Conservation (phyloP, 2,329 filamentous ascomycete genomes). For the Sphaerulina vaccinii region DNA sequence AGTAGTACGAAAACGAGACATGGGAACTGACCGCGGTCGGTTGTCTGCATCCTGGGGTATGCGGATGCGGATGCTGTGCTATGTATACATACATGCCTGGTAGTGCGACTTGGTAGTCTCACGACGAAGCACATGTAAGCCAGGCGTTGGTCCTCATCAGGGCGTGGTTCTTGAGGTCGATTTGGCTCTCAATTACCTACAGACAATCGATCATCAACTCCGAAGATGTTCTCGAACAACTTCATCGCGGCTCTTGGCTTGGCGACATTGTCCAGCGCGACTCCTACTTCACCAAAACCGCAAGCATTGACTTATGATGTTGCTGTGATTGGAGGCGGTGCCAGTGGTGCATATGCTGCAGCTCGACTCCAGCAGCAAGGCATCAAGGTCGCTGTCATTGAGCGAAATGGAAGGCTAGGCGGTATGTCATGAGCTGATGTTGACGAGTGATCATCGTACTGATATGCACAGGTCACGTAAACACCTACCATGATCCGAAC, state of each 20-base stretch:
- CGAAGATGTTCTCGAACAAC: neutral
- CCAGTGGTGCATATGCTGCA: constrained; percentile 43
- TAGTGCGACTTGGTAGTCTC: no score
- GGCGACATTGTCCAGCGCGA: neutral
- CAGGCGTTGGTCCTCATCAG: no score
- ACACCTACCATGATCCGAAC: constrained; percentile 46
- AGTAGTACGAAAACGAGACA: no score
- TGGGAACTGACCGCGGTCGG: no score
- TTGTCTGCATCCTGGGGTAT: no score
- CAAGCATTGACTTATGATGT: constrained; percentile 30
- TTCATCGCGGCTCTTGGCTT: neutral
- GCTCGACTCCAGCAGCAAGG: constrained; percentile 41
- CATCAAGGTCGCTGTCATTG: constrained; percentile 43
- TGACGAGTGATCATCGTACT: neutral
- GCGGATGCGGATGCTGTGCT: no score
- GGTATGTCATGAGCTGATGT: neutral
- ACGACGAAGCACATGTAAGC: no score
- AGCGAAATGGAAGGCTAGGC: constrained; percentile 43
- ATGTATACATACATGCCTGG: no score
- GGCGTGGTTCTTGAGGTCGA: no score
- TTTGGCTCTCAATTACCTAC: no score
- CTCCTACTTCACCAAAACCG: neutral
- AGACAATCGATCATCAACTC: neutral
- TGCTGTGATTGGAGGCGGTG: constrained; percentile 46
- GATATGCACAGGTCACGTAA: constrained; percentile 43